Conservation (phyloP, 1,284 basidiomycete species). For the Cryptococcus sp. region DNA sequence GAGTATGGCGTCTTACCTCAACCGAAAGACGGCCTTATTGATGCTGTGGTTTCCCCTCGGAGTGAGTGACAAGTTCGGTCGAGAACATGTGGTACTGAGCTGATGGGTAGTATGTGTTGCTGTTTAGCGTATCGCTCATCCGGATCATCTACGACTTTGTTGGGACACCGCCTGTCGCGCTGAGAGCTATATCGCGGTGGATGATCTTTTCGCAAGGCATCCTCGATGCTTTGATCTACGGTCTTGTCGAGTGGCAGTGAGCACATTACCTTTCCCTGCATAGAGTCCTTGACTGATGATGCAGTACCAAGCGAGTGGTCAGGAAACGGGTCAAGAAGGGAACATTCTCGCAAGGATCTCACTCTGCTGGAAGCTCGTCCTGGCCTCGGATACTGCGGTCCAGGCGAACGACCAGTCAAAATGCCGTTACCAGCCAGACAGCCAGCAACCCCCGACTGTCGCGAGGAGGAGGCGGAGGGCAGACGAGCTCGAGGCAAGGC, state of each 20-base stretch:
- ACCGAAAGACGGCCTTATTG: slow-evolving; percentile 45
- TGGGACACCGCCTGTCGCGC: slow-evolving; percentile 25
- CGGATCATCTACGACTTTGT: slow-evolving; percentile 46
- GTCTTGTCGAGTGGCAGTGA: slow-evolving; percentile 46
- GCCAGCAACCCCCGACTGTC: too few relatives aligned
- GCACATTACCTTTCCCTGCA: slow-evolving; percentile 5
- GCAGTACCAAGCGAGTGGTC: slow-evolving; percentile 38
- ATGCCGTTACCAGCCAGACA: not conserved
- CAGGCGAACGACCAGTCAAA: not conserved
- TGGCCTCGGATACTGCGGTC: not conserved
- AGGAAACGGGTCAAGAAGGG: slow-evolving; percentile 33
- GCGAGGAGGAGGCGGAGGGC: not conserved
- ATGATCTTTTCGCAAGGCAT: slow-evolving; percentile 46
- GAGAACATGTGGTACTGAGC: not conserved
- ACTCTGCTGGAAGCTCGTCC: not conserved
- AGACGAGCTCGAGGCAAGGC: not conserved
- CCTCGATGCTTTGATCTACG: slow-evolving; percentile 46
- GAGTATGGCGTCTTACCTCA: slow-evolving; percentile 45
- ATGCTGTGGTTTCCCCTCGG: slow-evolving; percentile 47
- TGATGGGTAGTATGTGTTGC: slow-evolving; percentile 29
- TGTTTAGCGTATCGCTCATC: slow-evolving; percentile 47
- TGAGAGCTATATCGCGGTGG: slow-evolving; percentile 46
- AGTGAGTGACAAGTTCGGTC: slow-evolving; percentile 23
- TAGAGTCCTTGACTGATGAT: too few relatives aligned
- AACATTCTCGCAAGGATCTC: slow-evolving; percentile 17